A percentile compares a stretch with the other conserved stretches of the same genome.
Evolutionary conservation across 1,139 yeast species (phyloP).

Genomic region (Blastobotrys proliferans): DNA sequence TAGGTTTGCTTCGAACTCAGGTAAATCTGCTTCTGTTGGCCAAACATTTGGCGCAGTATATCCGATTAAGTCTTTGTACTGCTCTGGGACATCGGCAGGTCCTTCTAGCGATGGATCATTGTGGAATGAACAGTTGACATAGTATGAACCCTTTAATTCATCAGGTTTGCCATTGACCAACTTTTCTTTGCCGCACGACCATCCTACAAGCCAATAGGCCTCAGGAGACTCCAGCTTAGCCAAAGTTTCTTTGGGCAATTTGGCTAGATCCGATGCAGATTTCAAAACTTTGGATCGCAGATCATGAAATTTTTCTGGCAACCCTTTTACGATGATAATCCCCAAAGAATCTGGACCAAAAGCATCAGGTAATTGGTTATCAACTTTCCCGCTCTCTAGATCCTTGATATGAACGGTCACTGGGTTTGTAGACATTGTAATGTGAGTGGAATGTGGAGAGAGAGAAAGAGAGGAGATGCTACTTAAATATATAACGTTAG

Average conservation of each 20-base stretch:
- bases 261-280: constrained; percentile 46
- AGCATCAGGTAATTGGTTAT: constrained; percentile 40
- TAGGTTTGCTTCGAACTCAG: constrained; percentile 29
- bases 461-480: too few species aligned
- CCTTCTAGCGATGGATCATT: constrained; percentile 44
- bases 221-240: constrained; percentile 45
- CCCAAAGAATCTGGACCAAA: constrained; percentile 61
- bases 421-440: constrained; percentile 12
- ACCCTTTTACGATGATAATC: constrained; percentile 44
- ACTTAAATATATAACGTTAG: too few species aligned
- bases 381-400: constrained; percentile 37
- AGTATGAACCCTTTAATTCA: constrained; percentile 54
- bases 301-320: constrained; percentile 40
- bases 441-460: too few species aligned
- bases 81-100: constrained; percentile 3
- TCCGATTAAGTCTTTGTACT: constrained; percentile 34
- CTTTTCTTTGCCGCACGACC: constrained; percentile 63
- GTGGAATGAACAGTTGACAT: constrained; percentile 57
- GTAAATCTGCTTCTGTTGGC: constrained; percentile 44
- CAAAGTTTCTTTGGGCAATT: constrained; percentile 39
- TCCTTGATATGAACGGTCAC: constrained; percentile 38
- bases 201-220: constrained; percentile 52
- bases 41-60: constrained; percentile 54
- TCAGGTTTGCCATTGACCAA: constrained; percentile 45
- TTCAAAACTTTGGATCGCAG: constrained; percentile 45